Conservation (phyloP, 164 flowering plant genomes). For the Macadamia tetraphylla region DNA sequence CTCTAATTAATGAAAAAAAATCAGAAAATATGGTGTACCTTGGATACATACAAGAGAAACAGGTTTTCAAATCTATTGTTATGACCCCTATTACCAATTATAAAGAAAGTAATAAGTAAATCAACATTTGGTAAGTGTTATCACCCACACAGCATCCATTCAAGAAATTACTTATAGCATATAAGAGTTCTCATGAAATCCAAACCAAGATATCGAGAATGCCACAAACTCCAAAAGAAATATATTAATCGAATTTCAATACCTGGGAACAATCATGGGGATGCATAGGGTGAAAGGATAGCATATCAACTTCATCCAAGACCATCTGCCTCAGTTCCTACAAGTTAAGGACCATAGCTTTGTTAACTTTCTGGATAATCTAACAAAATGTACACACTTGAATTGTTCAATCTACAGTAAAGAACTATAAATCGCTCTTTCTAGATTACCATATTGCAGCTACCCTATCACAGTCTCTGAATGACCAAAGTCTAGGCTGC, state of each 20-base stretch:
- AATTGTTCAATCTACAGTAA: too few species aligned
- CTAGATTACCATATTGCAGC: not conserved
- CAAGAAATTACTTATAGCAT: not conserved
- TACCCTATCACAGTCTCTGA: too few species aligned
- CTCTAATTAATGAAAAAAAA: too few species aligned
- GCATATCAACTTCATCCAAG: slow-evolving; percentile 55
- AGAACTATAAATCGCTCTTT: too few species aligned
- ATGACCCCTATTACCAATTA: not conserved
- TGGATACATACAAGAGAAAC: too few species aligned
- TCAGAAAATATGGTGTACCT: too few species aligned
- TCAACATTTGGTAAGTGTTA: not conserved
- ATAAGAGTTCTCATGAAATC: not conserved
- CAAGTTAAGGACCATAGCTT: slow-evolving; percentile 15
- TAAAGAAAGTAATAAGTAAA: not conserved
- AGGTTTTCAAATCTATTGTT: not conserved
- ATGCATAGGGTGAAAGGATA: slow-evolving; percentile 78
- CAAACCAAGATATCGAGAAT: not conserved
- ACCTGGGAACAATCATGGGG: slow-evolving; percentile 91
- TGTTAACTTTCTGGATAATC: slow-evolving; percentile 3
- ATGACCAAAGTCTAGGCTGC: too few species aligned
- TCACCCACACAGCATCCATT: not conserved
- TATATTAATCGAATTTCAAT: not conserved
- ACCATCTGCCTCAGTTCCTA: slow-evolving; percentile 78
- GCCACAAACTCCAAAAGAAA: not conserved
- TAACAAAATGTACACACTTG: not conserved